Evolutionary conservation across 768 basidiomycete genomes (phyloP).

Genomic region (Amanita pallidorosea): DNA sequence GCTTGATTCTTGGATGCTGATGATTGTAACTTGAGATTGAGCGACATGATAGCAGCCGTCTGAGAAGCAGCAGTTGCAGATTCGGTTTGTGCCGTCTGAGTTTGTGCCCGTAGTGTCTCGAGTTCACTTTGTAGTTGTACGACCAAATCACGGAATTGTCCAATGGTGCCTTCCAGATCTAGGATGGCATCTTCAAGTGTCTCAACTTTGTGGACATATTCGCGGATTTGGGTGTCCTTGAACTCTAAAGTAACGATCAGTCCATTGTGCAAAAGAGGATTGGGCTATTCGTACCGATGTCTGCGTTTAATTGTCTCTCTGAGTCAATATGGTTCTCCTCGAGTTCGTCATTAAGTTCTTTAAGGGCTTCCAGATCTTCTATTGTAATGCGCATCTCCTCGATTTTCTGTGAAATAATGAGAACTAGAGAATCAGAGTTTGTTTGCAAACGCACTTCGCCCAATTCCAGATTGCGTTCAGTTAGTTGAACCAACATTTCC

Average conservation of each 20-base stretch:
- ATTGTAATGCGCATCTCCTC: slow-evolving; percentile 96
- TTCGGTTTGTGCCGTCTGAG: slow-evolving; percentile 75
- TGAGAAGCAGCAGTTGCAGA: slow-evolving; percentile 79
- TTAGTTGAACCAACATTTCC: slow-evolving; percentile 92
- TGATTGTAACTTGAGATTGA: slow-evolving; percentile 91
- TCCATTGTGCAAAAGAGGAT: neutral
- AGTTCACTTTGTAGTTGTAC: slow-evolving; percentile 80
- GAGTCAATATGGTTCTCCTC: slow-evolving; percentile 95
- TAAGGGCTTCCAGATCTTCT: slow-evolving; percentile 91
- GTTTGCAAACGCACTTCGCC: slow-evolving; percentile 53
- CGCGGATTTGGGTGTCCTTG: slow-evolving; percentile 62
- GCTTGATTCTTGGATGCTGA: slow-evolving; percentile 87
- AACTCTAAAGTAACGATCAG: slow-evolving; percentile 30
- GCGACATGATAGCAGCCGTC: slow-evolving; percentile 86
- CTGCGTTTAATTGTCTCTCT: slow-evolving; percentile 83
- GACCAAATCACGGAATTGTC: slow-evolving; percentile 90
- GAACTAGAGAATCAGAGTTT: neutral
- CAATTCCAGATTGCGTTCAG: slow-evolving; percentile 85
- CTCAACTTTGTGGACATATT: slow-evolving; percentile 53
- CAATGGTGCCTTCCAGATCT: slow-evolving; percentile 83
- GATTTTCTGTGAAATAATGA: slow-evolving; percentile 56
- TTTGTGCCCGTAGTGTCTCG: slow-evolving; percentile 72
- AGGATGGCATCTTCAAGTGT: slow-evolving; percentile 67
- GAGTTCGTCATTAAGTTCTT: slow-evolving; percentile 93
- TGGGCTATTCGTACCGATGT: slow-evolving; percentile 52